A percentile compares a stretch with the other conserved stretches of the same genome.
phyloP scores from a whole-genome alignment of 352 stramenopile genomes.

The Lagenidium sp. region DNA sequence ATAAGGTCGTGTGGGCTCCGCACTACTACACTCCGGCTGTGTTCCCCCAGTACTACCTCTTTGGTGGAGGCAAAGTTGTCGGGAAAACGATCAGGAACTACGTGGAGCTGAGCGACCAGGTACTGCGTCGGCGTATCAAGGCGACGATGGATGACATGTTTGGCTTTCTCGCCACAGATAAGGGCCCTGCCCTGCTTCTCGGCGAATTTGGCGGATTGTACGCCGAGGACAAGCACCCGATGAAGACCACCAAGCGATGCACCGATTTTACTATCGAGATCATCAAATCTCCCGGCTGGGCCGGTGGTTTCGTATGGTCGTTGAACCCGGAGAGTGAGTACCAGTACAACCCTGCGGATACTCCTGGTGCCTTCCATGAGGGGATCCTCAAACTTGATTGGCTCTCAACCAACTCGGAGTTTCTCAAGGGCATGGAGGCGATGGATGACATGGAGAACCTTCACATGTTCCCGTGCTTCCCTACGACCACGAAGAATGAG shows the following conservation, averaged over 20 bases:
- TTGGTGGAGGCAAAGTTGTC: no score
- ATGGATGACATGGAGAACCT: constrained; percentile 49
- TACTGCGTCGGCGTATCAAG: constrained; percentile 25
- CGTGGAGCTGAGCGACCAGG: constrained; percentile 39
- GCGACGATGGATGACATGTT: constrained; percentile 62
- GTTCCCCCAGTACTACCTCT: constrained; percentile 58
- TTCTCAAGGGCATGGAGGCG: constrained; percentile 24
- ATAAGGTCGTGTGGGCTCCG: constrained; percentile 74
- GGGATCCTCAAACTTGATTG: constrained; percentile 43
- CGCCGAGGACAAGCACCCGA: constrained; percentile 30
- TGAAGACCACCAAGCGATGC: constrained; percentile 49
- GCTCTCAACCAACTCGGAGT: constrained; percentile 36
- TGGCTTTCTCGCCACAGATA: constrained; percentile 39
- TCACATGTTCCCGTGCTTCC: constrained; percentile 44
- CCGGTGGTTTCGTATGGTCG: constrained; percentile 64
- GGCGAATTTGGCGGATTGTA: constrained; percentile 69
- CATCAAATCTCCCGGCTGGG: constrained; percentile 31
- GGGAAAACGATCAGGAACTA: no score
- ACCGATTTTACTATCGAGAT: constrained; percentile 55
- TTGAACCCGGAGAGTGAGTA: constrained; percentile 66
- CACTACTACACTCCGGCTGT: constrained; percentile 68
- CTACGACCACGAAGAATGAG: no score
- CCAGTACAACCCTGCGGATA: constrained; percentile 44
- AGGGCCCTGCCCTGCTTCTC: constrained; percentile 36
- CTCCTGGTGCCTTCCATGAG: constrained; percentile 30